Evolutionary conservation across 352 stramenopile species (phyloP).

Genomic region (Phytophthora tentaculata): DNA sequence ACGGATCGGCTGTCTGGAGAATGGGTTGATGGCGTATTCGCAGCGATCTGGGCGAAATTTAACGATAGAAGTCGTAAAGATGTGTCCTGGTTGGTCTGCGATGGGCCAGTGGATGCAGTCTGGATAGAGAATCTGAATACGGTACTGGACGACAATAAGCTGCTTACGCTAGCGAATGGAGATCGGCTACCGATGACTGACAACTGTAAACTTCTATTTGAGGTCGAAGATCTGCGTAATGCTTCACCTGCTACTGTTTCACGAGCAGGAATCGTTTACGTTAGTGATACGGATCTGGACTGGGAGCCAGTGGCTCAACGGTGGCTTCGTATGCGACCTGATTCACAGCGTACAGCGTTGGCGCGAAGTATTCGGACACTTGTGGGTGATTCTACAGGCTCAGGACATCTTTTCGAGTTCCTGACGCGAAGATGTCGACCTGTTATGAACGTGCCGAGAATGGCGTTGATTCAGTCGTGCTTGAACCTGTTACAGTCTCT

Average conservation of each 20-base stretch:
- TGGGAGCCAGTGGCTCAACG: slow-evolving; percentile 74
- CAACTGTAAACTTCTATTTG: slow-evolving; percentile 92
- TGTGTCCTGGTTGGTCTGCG: slow-evolving; percentile 92
- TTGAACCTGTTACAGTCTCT: slow-evolving; percentile 69
- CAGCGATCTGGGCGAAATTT: slow-evolving; percentile 87
- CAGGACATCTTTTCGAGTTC: slow-evolving; percentile 77
- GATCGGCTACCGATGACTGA: slow-evolving; percentile 92
- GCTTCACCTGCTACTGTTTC: slow-evolving; percentile 93
- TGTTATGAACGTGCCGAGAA: slow-evolving; percentile 72
- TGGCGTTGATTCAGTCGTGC: slow-evolving; percentile 83
- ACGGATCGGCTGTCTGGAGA: slow-evolving; percentile 78
- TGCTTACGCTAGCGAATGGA: slow-evolving; percentile 92
- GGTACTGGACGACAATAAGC: slow-evolving; percentile 95
- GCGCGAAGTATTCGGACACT: slow-evolving; percentile 51
- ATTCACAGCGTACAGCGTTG: slow-evolving; percentile 58
- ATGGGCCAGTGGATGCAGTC: slow-evolving; percentile 93
- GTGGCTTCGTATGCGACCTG: slow-evolving; percentile 61
- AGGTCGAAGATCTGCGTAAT: slow-evolving; percentile 93
- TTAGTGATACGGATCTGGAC: slow-evolving; percentile 81
- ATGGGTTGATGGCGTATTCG: slow-evolving; percentile 83
- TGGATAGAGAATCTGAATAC: slow-evolving; percentile 98
- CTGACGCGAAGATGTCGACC: slow-evolving; percentile 61
- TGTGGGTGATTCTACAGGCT: slow-evolving; percentile 43
- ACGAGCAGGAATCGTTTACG: slow-evolving; percentile 92
- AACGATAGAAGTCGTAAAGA: slow-evolving; percentile 87